phyloP scores from a whole-genome alignment of 306 rosid species.

The Styphnolobium japonicum region DNA sequence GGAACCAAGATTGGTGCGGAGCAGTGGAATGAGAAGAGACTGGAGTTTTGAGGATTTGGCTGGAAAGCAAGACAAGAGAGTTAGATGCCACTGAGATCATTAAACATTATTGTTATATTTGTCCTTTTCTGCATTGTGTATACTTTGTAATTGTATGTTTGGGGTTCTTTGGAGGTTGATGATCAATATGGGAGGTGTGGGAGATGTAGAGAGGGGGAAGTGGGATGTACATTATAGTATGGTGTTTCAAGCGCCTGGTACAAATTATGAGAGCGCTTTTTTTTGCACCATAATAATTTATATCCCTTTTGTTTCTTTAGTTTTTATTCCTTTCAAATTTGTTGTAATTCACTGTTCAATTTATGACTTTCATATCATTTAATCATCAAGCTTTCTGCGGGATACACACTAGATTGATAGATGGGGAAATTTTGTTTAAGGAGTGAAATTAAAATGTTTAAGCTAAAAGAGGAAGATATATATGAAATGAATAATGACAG shows the following conservation, averaged over 20 bases:
- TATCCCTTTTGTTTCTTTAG: not conserved
- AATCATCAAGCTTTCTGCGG: not conserved
- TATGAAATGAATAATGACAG: too few relatives aligned
- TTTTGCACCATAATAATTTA: not conserved
- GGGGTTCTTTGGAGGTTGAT: not conserved
- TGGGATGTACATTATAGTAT: not conserved
- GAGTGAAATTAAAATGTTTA: too few relatives aligned
- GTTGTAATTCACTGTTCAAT: not conserved
- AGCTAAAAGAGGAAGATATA: too few relatives aligned
- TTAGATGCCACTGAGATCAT: not conserved
- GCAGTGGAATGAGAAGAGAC: constrained; percentile 79
- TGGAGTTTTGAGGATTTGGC: constrained; percentile 70
- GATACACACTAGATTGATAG: not conserved
- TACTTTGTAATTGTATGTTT: not conserved
- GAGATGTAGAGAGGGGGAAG: not conserved
- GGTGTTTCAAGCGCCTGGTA: not conserved
- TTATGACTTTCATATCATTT: not conserved
- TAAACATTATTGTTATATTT: not conserved
- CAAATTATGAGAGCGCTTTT: not conserved
- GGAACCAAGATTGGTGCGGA: constrained; percentile 54
- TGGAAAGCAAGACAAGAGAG: constrained; percentile 26
- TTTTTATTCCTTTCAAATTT: not conserved
- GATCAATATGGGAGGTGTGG: not conserved
- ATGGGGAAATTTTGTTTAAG: too few relatives aligned
- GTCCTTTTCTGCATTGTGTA: not conserved